Base-by-base conservation (phyloP, 2,329 filamentous ascomycete genomes). In the Fusarium tupiense region DNA sequence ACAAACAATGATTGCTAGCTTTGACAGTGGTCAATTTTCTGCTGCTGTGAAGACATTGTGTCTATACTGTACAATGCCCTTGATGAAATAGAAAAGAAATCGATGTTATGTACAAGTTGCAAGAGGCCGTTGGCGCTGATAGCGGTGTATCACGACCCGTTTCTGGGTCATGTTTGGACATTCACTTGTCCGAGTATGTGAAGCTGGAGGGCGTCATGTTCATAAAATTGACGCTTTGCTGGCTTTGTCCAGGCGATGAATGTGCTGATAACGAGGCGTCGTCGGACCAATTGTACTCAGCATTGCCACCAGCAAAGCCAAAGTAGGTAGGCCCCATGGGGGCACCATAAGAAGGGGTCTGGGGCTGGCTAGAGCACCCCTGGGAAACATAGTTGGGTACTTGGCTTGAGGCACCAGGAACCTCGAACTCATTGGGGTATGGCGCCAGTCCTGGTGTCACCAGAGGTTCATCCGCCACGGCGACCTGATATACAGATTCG, bases 261-360 rank as follows among this genome's bases (percentile, higher is more conserved):
- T 81, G 81, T 37, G 79, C 73, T 12, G 81, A 79, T 33, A 83
- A 62, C 4, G 85, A 83, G 41, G 85, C 83, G 47, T 85, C 83
- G 57, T 85, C 83, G 10, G 88, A 84, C 83, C 88, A 89, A 74
- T 86, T 85, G 76, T 87, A 89, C 70, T 89, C 87, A 22, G 85
- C 78, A 46, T 85, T 86, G 37, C 76, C 80, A 40, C 78, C 81
- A 62, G 81, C 80, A 59, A 79, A 82, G 35, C 76, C 79, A 60
- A 84, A 84, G 56, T 86, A 87, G 16, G 81, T 77, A 16, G 84
- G 81, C 3, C 83, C 83, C 77, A 88, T 83, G 60, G 82, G 82
- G 53, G 82, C 80, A 8, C 83, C 80, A 58, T 85, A 86, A 5
- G 86, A 83, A 9, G 87, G 87, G 6, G 88, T 88, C 22, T 85